Conservation (phyloP, 2,329 filamentous ascomycete species). For the Endocalyx cinctus region DNA sequence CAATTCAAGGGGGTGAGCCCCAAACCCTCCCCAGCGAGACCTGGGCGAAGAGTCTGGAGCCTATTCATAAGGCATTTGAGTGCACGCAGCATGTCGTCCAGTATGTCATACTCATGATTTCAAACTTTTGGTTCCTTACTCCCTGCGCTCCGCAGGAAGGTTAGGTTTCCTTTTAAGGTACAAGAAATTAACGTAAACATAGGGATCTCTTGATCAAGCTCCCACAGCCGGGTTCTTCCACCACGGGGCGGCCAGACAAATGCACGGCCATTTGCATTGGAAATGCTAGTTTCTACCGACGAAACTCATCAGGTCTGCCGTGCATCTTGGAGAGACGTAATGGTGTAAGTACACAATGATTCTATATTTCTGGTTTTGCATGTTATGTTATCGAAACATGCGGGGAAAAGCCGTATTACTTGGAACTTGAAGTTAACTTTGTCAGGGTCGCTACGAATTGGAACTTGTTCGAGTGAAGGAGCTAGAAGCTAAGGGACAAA, state of each 20-base stretch:
- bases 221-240: conserved; percentile 12
- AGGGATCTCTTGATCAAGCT: conserved; percentile 17
- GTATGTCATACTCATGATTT: conserved; percentile 6
- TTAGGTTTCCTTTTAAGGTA: too few relatives aligned
- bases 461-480: conserved; percentile 16
- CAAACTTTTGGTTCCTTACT: too few relatives aligned
- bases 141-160: too few relatives aligned
- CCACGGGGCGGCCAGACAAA: conserved; percentile 10
- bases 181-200: too few relatives aligned
- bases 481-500: conserved; percentile 19
- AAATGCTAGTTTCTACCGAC: conserved; percentile 14
- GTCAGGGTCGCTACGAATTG: conserved; percentile 5
- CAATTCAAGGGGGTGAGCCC: conserved; percentile 17
- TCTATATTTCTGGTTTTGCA: too few relatives aligned
- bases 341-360: too few relatives aligned
- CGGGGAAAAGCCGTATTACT: too few relatives aligned
- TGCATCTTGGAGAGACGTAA: conserved; percentile 16
- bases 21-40: conserved; percentile 5
- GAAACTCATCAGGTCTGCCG: conserved; percentile 8
- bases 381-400: too few relatives aligned
- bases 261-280: conserved; percentile 12
- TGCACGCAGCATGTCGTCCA: conserved; percentile 18
- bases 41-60: conserved; percentile 12
- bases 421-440: too few relatives aligned
- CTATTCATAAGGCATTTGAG: conserved; percentile 12